Conservation (phyloP, 2,329 filamentous ascomycete genomes). For the Blumeriella jaapii region DNA sequence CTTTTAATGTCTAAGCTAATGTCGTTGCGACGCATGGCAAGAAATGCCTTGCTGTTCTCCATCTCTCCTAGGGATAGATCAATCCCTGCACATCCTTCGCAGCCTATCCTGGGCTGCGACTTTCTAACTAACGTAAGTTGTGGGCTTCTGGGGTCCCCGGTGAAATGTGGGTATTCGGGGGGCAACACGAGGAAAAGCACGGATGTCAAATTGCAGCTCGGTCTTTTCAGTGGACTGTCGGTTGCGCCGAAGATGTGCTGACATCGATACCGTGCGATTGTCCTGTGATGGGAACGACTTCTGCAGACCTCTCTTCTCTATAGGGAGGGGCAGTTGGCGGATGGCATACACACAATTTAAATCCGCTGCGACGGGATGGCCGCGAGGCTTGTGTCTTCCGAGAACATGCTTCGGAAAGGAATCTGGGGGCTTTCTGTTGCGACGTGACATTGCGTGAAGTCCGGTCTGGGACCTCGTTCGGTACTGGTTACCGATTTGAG, state of each 20-base stretch:
- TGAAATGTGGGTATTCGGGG: background rate
- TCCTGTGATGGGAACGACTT: conserved; percentile 26
- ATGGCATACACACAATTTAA: conserved; percentile 15
- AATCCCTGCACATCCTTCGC: too few species aligned
- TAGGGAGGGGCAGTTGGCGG: conserved; percentile 14
- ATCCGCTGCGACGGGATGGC: too few species aligned
- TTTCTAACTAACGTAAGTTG: too few species aligned
- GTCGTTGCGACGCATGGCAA: conserved; percentile 3
- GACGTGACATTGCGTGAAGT: background rate
- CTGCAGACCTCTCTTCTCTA: conserved; percentile 11
- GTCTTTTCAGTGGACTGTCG: conserved; percentile 66
- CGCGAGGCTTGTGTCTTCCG: background rate
- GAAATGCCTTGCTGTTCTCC: background rate
- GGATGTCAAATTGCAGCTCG: conserved; percentile 99
- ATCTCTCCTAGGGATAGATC: background rate
- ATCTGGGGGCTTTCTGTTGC: background rate
- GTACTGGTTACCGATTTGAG: too few species aligned
- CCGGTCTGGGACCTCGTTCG: too few species aligned
- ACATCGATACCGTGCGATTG: conserved; percentile 44
- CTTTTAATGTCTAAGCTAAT: conserved; percentile 3
- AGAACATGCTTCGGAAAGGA: background rate
- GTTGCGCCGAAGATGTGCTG: conserved; percentile 99
- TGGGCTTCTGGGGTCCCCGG: too few species aligned
- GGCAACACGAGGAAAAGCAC: conserved; percentile 47
- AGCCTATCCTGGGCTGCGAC: too few species aligned